Conservation (phyloP, 116 monocot genomes). For the Thalassia testudinum region DNA sequence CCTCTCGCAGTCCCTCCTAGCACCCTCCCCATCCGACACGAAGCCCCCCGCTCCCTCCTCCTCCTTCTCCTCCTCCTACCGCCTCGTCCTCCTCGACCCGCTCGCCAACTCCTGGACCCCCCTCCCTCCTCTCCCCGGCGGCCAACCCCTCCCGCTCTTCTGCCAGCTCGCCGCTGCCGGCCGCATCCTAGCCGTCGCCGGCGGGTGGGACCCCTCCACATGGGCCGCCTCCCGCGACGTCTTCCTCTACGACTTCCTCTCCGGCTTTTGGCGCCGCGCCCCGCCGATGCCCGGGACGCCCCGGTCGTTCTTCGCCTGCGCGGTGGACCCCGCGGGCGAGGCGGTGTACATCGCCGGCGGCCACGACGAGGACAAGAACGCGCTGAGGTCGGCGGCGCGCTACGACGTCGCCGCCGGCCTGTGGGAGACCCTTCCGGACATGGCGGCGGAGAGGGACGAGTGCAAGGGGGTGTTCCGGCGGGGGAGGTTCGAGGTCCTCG, state of each 20-base stretch:
- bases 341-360: slow-evolving; percentile 53
- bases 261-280: slow-evolving; percentile 33
- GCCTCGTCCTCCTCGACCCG: slow-evolving; percentile 9
- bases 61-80: slow-evolving; percentile 2
- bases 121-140: slow-evolving; percentile 8
- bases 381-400: slow-evolving; percentile 36
- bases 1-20: slow-evolving; percentile 4
- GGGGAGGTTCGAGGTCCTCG: slow-evolving; percentile 31
- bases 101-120: slow-evolving; percentile 9
- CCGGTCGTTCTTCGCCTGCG: slow-evolving; percentile 69
- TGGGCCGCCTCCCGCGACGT: slow-evolving; percentile 39
- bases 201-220: slow-evolving; percentile 64
- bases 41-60: not conserved
- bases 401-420: slow-evolving; percentile 48
- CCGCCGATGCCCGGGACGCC: slow-evolving; percentile 41
- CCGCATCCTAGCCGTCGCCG: slow-evolving; percentile 29
- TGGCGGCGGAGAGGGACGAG: slow-evolving; percentile 53
- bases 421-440: slow-evolving; percentile 56
- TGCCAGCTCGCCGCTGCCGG: slow-evolving; percentile 20
- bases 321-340: slow-evolving; percentile 6
- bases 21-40: not conserved
- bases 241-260: slow-evolving; percentile 41
- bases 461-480: slow-evolving; percentile 23
- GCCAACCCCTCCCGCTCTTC: slow-evolving; percentile 17
- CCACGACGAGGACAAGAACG: slow-evolving; percentile 78